Percentiles rank a stretch among this genome's conserved stretches.
These are phyloP conservation scores for Vitis hybrid DNA, from an alignment of 177 flowering plant species.

Conservation along the genomic window DNA sequence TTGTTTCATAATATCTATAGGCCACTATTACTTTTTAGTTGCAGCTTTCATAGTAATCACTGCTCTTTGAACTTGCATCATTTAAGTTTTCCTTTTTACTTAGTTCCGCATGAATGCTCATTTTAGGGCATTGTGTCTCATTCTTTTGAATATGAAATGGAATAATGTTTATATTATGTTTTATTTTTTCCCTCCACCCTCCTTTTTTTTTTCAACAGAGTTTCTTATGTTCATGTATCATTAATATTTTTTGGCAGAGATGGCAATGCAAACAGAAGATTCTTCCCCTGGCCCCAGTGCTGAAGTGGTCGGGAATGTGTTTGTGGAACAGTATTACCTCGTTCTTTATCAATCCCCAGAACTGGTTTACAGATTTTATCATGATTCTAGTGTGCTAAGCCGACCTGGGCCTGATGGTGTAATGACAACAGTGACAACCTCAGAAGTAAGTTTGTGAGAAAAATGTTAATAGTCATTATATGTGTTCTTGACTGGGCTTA, in stretches of 20 bases:
- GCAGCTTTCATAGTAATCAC: no score
- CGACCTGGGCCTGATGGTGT: slow-evolving; percentile 22
- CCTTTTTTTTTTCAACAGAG: neutral
- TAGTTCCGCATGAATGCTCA: no score
- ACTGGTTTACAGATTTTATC: slow-evolving; percentile 18
- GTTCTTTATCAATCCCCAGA: slow-evolving; percentile 11
- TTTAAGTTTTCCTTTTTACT: no score
- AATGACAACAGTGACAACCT: slow-evolving; percentile 14
- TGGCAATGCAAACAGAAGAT: slow-evolving; percentile 12
- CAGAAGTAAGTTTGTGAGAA: slow-evolving; percentile 14
- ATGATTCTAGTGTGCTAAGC: slow-evolving; percentile 17
- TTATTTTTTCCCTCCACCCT: neutral
- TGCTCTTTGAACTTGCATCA: no score
- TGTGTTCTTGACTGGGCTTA: neutral
- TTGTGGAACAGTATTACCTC: slow-evolving; percentile 19
- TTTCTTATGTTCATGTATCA: neutral
- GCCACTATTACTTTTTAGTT: no score
- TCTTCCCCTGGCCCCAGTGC: slow-evolving; percentile 1
- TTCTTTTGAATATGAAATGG: no score
- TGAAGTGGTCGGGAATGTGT: slow-evolving; percentile 20
- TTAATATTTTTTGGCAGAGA: slow-evolving; percentile 14
- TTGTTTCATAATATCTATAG: no score
- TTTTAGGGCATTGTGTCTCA: neutral
- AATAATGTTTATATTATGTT: no score
- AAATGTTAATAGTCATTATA: neutral